A percentile compares a stretch with the other conserved stretches of the same genome.
These are phyloP conservation scores for Crithidia thermophila DNA, from an alignment of 208 protist genomes.

Conservation along the genomic window DNA sequence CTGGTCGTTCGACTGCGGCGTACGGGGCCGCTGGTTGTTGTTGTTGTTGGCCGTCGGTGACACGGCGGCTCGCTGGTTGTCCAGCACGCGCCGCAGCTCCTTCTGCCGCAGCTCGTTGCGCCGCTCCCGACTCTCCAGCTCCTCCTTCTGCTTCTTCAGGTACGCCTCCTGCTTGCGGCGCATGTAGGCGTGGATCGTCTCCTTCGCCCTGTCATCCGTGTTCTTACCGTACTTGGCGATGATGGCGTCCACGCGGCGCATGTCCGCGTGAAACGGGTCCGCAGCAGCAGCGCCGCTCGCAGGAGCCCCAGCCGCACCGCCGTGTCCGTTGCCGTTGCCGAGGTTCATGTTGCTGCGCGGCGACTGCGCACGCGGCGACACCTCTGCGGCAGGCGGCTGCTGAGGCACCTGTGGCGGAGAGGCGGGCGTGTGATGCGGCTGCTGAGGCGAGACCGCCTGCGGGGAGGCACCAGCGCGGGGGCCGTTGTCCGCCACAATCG, in stretches of 20 bases:
- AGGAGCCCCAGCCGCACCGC: background rate
- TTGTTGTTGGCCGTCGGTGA: slow-evolving; percentile 30
- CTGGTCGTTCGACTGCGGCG: slow-evolving; percentile 7
- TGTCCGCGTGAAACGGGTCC: slow-evolving; percentile 51
- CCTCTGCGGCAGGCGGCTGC: background rate
- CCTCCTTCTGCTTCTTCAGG: slow-evolving; percentile 56
- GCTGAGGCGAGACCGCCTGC: background rate
- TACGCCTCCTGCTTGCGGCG: slow-evolving; percentile 89
- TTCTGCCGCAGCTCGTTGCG: slow-evolving; percentile 59
- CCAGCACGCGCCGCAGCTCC: slow-evolving; percentile 71
- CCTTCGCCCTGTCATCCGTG: slow-evolving; percentile 68
- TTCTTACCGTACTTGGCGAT: slow-evolving; percentile 77
- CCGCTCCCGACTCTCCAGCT: slow-evolving; percentile 53
- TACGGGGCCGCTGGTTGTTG: slow-evolving; percentile 19
- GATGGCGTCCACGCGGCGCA: slow-evolving; percentile 84
- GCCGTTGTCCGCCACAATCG: slow-evolving; percentile 15
- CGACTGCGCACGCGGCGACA: slow-evolving; percentile 11
- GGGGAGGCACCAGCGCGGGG: background rate
- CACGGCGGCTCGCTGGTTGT: slow-evolving; percentile 47
- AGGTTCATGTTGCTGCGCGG: slow-evolving; percentile 23
- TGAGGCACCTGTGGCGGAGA: slow-evolving; percentile 5
- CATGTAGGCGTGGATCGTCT: slow-evolving; percentile 91
- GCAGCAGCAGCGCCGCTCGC: slow-evolving; percentile 15
- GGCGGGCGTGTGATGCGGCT: slow-evolving; percentile 15
- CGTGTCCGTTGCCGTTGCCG: slow-evolving; percentile 20